Conservation (phyloP, 768 basidiomycete genomes). For the Cystobasidium ongulense region DNA sequence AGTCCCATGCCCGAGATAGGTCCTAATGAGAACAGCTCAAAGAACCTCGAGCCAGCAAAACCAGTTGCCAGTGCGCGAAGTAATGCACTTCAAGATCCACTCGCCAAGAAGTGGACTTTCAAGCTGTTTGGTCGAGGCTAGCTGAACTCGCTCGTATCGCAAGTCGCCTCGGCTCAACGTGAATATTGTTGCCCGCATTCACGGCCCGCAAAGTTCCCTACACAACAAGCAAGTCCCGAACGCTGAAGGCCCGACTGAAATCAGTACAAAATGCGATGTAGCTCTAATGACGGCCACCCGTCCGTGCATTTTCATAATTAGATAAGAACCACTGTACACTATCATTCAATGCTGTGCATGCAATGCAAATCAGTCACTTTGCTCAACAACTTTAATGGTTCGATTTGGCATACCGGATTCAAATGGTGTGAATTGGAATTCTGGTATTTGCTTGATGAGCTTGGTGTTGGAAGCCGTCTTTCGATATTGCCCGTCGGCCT, state of each 20-base stretch:
- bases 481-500: conserved; percentile 87
- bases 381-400: background rate
- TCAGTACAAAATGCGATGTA: background rate
- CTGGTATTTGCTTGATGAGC: conserved; percentile 63
- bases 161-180: too few relatives aligned
- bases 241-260: background rate
- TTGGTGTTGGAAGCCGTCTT: conserved; percentile 94
- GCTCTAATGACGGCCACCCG: conserved; percentile 45
- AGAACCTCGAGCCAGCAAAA: background rate
- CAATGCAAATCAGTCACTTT: conserved; percentile 40
- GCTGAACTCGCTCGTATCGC: background rate
- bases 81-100: background rate
- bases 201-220: too few relatives aligned
- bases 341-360: conserved; percentile 55
- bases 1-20: background rate
- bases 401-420: conserved; percentile 55
- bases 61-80: background rate
- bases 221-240: background rate
- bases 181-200: too few relatives aligned
- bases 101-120: background rate
- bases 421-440: conserved; percentile 86
- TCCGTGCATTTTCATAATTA: conserved; percentile 68
- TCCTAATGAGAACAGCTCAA: background rate
- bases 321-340: conserved; percentile 80
- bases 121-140: background rate